Evolutionary conservation across 1,284 basidiomycete genomes (phyloP).

Genomic region (Ganoderma resinaceum): DNA sequence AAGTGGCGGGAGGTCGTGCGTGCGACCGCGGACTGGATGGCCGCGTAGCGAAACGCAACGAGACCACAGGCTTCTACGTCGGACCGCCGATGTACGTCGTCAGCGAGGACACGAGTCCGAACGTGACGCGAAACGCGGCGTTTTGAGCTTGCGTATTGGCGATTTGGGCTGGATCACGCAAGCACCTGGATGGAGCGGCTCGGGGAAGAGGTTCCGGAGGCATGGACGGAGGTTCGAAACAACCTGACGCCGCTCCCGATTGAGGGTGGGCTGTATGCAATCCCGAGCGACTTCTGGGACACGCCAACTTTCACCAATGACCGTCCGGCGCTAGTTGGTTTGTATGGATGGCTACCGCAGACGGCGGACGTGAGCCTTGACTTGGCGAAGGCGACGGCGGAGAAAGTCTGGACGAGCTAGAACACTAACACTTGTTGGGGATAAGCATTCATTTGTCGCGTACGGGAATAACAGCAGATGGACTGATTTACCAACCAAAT

Average conservation of each 20-base stretch:
- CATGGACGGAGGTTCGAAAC: slow-evolving; percentile 53
- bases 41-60: slow-evolving; percentile 59
- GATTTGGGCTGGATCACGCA: slow-evolving; percentile 55
- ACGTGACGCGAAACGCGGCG: slow-evolving; percentile 49
- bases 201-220: slow-evolving; percentile 46
- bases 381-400: slow-evolving; percentile 43
- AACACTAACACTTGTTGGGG: slow-evolving; percentile 64
- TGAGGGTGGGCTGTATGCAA: slow-evolving; percentile 55
- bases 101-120: slow-evolving; percentile 62
- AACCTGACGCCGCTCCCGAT: slow-evolving; percentile 57
- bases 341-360: slow-evolving; percentile 64
- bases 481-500: not conserved
- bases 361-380: slow-evolving; percentile 42
- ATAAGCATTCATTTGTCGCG: slow-evolving; percentile 40
- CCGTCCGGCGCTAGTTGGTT: slow-evolving; percentile 61
- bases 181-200: slow-evolving; percentile 54
- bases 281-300: slow-evolving; percentile 59
- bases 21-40: slow-evolving; percentile 67
- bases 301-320: slow-evolving; percentile 58
- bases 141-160: slow-evolving; percentile 68
- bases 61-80: slow-evolving; percentile 54
- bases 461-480: not conserved
- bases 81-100: slow-evolving; percentile 66
- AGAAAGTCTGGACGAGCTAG: slow-evolving; percentile 56
- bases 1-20: slow-evolving; percentile 59